Percentiles rank a stretch among this genome's conserved stretches.
Evolutionary conservation across 2,329 filamentous ascomycete species (phyloP).

Genomic region (Penicillium sp.): DNA sequence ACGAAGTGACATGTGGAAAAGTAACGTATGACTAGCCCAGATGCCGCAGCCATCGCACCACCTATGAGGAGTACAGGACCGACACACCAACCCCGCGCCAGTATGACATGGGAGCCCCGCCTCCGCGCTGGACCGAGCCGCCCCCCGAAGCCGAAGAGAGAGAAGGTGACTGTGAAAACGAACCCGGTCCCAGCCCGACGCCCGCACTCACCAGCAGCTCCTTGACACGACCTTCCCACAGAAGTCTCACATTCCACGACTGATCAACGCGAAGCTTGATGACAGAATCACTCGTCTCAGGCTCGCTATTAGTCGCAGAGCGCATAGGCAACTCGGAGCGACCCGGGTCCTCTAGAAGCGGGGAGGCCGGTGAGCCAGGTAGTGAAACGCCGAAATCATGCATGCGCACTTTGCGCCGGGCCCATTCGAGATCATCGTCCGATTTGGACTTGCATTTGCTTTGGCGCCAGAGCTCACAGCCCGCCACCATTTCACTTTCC

Average conservation of each 20-base stretch:
- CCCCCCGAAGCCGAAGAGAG: constrained; percentile 25
- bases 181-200: constrained; percentile 70
- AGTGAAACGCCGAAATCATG: constrained; percentile 26
- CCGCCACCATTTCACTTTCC: constrained; percentile 89
- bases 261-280: constrained; percentile 89
- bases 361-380: constrained; percentile 19
- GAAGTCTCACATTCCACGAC: constrained; percentile 77
- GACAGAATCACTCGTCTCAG: constrained; percentile 77
- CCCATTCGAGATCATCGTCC: constrained; percentile 47
- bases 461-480: constrained; percentile 88
- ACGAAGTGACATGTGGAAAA: background rate
- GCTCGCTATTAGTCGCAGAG: constrained; percentile 35
- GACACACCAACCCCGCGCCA: constrained; percentile 47
- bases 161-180: constrained; percentile 34
- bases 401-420: constrained; percentile 39
- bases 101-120: constrained; percentile 34
- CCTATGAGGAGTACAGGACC: constrained; percentile 45
- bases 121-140: constrained; percentile 30
- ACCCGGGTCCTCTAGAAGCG: constrained; percentile 18
- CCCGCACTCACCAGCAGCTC: constrained; percentile 90
- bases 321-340: constrained; percentile 12
- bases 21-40: background rate
- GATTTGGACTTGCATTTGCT: constrained; percentile 11
- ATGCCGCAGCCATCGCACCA: background rate
- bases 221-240: constrained; percentile 94